Percentiles rank a stretch among this genome's conserved stretches.
Evolutionary conservation across 1,139 yeast species (phyloP).

Genomic region (Debaryomycetaceae sp.): DNA sequence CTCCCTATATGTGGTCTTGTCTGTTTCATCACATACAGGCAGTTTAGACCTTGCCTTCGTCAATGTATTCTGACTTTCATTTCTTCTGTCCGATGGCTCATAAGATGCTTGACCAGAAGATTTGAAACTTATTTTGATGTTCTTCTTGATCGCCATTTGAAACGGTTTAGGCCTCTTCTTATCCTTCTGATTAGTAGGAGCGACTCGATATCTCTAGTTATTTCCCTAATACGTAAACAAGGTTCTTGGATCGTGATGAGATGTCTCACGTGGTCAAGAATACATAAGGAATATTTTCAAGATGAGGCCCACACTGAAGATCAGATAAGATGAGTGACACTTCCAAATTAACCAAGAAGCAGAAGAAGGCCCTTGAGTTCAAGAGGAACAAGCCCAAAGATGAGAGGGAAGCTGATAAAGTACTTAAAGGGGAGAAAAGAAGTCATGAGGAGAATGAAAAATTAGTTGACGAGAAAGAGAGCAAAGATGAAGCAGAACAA

Average conservation of each 20-base stretch:
- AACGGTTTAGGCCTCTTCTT: background rate
- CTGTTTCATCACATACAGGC: conserved; percentile 11
- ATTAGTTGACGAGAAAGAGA: conserved; percentile 9
- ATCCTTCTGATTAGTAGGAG: background rate
- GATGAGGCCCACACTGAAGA: background rate
- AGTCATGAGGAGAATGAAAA: conserved; percentile 16
- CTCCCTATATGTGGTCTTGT: conserved; percentile 7
- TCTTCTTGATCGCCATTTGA: background rate
- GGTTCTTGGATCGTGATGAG: conserved; percentile 4
- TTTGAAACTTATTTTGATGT: conserved; percentile 1
- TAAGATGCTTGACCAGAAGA: background rate
- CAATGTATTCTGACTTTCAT: background rate
- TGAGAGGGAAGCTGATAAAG: conserved; percentile 11
- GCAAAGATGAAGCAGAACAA: conserved; percentile 25
- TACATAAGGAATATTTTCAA: background rate
- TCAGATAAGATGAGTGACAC: conserved; percentile 4
- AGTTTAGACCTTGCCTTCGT: conserved; percentile 21
- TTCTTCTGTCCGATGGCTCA: background rate
- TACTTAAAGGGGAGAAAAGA: conserved; percentile 17
- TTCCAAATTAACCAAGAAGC: conserved; percentile 63
- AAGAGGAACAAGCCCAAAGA: conserved; percentile 42
- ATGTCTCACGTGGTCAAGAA: conserved; percentile 5
- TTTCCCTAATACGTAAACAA: background rate
- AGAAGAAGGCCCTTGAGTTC: conserved; percentile 73
- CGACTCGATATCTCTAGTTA: background rate